These are phyloP conservation scores for Verbena officinalis DNA, from an alignment of 257 asterid species.

Conservation along the genomic window DNA sequence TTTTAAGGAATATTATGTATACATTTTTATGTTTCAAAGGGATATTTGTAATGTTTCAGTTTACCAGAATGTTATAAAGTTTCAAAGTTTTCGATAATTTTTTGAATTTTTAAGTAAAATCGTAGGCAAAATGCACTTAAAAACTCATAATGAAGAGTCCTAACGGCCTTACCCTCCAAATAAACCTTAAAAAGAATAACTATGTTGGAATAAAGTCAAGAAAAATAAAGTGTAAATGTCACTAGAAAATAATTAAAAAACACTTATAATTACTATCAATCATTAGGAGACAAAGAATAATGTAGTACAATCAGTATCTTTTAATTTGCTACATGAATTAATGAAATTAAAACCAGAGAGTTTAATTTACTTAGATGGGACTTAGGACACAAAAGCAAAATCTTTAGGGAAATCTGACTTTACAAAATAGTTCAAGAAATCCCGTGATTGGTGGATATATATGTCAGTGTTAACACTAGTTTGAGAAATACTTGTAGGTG, in stretches of 20 bases:
- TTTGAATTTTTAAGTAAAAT: too few relatives aligned
- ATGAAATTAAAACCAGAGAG: neutral
- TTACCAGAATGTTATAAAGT: too few relatives aligned
- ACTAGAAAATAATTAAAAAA: neutral
- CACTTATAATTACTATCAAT: too few relatives aligned
- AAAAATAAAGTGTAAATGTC: neutral
- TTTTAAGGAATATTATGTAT: too few relatives aligned
- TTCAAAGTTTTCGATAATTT: too few relatives aligned
- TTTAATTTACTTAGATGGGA: constrained; percentile 4
- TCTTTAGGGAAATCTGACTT: neutral
- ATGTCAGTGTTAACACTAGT: neutral
- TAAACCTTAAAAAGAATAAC: neutral
- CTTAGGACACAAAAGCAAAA: constrained; percentile 4
- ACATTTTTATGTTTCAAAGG: too few relatives aligned
- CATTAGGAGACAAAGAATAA: neutral
- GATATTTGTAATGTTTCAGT: too few relatives aligned
- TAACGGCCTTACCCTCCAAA: too few relatives aligned
- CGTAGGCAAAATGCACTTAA: too few relatives aligned
- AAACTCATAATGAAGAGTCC: too few relatives aligned
- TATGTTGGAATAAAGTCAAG: neutral
- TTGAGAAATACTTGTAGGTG: too few relatives aligned
- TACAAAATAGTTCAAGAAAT: constrained; percentile 1
- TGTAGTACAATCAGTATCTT: neutral
- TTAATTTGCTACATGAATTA: neutral
- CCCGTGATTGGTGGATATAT: constrained; percentile 28